A percentile compares a stretch with the other conserved stretches of the same genome.
phyloP scores from a whole-genome alignment of 108 stramenopile species.

The Cylindrotheca closterium region DNA sequence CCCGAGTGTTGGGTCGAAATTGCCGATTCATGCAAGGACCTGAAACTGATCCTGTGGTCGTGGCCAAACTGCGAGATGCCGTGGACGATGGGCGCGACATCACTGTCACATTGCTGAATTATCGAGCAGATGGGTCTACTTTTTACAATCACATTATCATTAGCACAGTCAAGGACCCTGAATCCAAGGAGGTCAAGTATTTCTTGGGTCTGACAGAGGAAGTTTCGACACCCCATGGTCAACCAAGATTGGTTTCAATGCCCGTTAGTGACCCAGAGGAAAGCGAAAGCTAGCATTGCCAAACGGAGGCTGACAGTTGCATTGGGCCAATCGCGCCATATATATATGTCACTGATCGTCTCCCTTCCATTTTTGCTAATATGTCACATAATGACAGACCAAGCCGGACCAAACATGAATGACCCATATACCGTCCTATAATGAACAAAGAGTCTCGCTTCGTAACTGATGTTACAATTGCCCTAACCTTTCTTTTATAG shows the following conservation, averaged over 20 bases:
- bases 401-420: no score
- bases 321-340: no score
- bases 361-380: neutral
- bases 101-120: conserved; percentile 79
- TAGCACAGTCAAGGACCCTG: conserved; percentile 41
- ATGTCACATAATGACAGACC: neutral
- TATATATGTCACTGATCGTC: neutral
- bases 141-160: conserved; percentile 89
- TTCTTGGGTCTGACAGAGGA: neutral
- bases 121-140: conserved; percentile 75
- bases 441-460: no score
- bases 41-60: conserved; percentile 72
- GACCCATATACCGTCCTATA: no score
- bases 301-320: no score
- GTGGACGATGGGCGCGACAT: conserved; percentile 66
- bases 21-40: conserved; percentile 84
- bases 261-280: neutral
- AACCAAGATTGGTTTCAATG: neutral
- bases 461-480: no score
- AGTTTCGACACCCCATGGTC: neutral
- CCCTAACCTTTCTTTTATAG: no score
- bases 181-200: neutral
- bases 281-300: neutral
- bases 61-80: conserved; percentile 69
- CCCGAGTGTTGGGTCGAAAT: conserved; percentile 76